Evolutionary conservation across 176 grass and related monocot species (phyloP).

Genomic region (Cenchrus fungigraminus): DNA sequence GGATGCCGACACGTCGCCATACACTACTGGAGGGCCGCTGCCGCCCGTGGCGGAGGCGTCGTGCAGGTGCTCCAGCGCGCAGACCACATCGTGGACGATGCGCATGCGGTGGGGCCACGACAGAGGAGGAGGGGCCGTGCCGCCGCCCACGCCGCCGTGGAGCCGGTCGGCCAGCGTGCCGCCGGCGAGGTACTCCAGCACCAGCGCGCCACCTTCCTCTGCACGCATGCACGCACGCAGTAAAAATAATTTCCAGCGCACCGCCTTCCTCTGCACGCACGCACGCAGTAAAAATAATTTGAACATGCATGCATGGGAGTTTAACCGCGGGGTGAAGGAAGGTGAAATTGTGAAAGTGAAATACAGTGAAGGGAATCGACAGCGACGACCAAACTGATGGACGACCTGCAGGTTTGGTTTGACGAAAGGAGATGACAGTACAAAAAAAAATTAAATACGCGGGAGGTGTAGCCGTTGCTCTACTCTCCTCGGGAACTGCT

Average conservation of each 20-base stretch:
- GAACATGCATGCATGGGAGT: too few relatives aligned
- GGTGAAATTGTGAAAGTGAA: not conserved
- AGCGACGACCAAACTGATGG: not conserved
- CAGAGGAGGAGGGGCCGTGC: not conserved
- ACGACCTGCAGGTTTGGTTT: constrained; percentile 2
- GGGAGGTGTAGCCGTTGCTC: not conserved
- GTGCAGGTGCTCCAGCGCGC: constrained; percentile 81
- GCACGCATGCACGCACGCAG: constrained; percentile 28
- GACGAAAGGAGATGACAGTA: not conserved
- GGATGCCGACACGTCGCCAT: constrained; percentile 82
- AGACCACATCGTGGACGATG: constrained; percentile 66
- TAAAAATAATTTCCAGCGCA: too few relatives aligned
- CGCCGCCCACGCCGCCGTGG: constrained; percentile 5
- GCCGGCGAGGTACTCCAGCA: constrained; percentile 76
- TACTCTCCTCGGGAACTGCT: too few relatives aligned
- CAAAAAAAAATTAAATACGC: constrained; percentile 17
- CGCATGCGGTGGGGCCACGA: constrained; percentile 67
- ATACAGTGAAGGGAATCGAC: not conserved
- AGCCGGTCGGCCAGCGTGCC: constrained; percentile 72
- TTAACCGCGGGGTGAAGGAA: not conserved
- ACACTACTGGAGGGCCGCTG: constrained; percentile 54
- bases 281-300: not conserved
- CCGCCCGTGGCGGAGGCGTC: not conserved
- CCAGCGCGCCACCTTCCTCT: constrained; percentile 83
- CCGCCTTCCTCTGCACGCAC: not conserved